phyloP scores from a whole-genome alignment of 495 filamentous ascomycete species.

The Tuber melanosporum region DNA sequence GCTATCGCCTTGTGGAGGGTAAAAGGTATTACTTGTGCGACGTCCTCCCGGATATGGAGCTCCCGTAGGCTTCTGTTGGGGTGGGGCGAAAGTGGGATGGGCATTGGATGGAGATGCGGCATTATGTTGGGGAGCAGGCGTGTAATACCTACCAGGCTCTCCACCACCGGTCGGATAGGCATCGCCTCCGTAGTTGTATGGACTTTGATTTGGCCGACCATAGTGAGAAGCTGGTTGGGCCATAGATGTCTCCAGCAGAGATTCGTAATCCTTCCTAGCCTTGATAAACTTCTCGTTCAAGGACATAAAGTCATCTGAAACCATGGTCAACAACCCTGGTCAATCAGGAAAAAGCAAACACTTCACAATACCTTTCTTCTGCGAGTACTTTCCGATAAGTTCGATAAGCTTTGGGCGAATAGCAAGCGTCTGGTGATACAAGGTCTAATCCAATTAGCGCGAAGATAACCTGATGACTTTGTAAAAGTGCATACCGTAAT shows the following conservation, averaged over 20 bases:
- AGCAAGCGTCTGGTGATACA: conserved; percentile 89
- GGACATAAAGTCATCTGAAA: conserved; percentile 87
- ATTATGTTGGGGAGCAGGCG: conserved; percentile 38
- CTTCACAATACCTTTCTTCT: conserved; percentile 76
- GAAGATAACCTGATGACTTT: not conserved
- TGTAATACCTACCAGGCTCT: conserved; percentile 43
- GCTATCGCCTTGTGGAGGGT: conserved; percentile 21
- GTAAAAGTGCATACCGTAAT: conserved; percentile 59
- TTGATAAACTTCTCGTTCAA: conserved; percentile 99
- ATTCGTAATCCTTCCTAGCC: conserved; percentile 90
- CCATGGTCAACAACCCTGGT: conserved; percentile 9
- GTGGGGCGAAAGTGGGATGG: conserved; percentile 45
- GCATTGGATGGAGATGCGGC: conserved; percentile 42
- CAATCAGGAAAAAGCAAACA: not conserved
- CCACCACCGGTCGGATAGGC: conserved; percentile 43
- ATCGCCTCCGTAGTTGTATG: conserved; percentile 57
- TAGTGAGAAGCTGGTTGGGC: conserved; percentile 74
- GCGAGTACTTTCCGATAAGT: conserved; percentile 96
- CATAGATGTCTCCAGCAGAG: conserved; percentile 93
- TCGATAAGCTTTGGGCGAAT: conserved; percentile 97
- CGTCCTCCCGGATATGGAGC: conserved; percentile 31
- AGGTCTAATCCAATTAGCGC: conserved; percentile 48
- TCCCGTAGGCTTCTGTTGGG: conserved; percentile 32
- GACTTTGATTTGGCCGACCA: conserved; percentile 56
- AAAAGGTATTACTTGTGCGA: conserved; percentile 35